Conservation (phyloP, 345 rosid species). For the Bruguiera parviflora region DNA sequence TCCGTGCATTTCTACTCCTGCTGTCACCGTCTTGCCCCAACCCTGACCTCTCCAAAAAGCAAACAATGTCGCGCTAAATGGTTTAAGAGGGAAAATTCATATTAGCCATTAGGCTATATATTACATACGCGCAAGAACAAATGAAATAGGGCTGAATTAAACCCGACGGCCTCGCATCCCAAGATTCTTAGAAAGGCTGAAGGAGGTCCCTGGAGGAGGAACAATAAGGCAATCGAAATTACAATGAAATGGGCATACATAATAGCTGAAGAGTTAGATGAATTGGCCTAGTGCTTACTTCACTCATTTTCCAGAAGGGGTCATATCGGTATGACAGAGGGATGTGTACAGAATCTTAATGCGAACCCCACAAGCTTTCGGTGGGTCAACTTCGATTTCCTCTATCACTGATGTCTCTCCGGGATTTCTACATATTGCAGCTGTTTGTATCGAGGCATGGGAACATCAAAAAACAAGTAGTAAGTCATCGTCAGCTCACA, state of each 20-base stretch:
- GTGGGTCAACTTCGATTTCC: slow-evolving; percentile 61
- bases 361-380: slow-evolving; percentile 61
- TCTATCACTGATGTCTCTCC: slow-evolving; percentile 10
- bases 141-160: not conserved
- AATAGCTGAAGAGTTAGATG: not conserved
- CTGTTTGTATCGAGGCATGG: slow-evolving; percentile 19
- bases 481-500: no score
- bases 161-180: slow-evolving; percentile 83
- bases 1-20: slow-evolving; percentile 43
- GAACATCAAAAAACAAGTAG: no score
- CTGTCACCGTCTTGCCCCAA: slow-evolving; percentile 58
- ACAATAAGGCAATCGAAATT: not conserved
- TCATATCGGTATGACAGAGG: slow-evolving; percentile 60
- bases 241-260: not conserved
- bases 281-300: slow-evolving; percentile 26
- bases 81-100: not conserved
- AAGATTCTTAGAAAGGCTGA: slow-evolving; percentile 52
- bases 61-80: not conserved
- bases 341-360: slow-evolving; percentile 68
- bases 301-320: slow-evolving; percentile 40
- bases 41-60: slow-evolving; percentile 33
- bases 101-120: no score
- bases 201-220: slow-evolving; percentile 38
- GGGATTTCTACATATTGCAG: slow-evolving; percentile 36
- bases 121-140: not conserved